Evolutionary conservation across 2,329 filamentous ascomycete genomes (phyloP), one percentile per base, ranked within the genome.

Genomic region (Geosmithia morbida): DNA sequence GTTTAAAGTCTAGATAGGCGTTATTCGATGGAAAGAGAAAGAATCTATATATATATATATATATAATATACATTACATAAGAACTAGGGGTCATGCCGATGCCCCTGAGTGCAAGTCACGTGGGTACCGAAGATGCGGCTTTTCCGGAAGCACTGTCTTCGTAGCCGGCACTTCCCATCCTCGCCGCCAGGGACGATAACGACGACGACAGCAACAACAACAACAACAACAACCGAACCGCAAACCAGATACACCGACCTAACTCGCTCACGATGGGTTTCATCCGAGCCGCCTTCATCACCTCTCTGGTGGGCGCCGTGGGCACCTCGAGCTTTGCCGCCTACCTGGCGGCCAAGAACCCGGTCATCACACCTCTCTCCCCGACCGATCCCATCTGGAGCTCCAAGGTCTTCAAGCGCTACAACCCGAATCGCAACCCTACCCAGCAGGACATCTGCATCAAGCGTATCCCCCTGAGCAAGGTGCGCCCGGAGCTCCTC

Each of bases 401-500:
- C 47, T 74, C 74, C 26, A 66, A 69, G 17, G 61, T 71, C 48
- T 84, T 74, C 65, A 63, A 67, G 45, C 71, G 69, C 50, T 72
- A 74, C 61, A 87, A 87, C 55, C 75, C 77, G 2, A 69, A 73
- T 41, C 63, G 68, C 30, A 84, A 85, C 59, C 75, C 80, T 0
- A 67, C 74, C 0, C 75, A 74, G 1, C 73, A 83, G 49, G 83
- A 87, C 57, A 62, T 83, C 11, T 81, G 75, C 54, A 66, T 84
- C 53, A 75, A 77, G 53, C 71, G 69, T 37, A 70, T 87, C 0
- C 77, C 81, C 0, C 58, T 87, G 45, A 66, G 65, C 44, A 76
- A 79, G 56, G 77, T 87, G 51, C 72, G 75, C 29, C 80, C 82
- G 0, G 75, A 81, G 52, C 65, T 87, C 47, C 63, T 85, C 14